Evolutionary conservation across 2,329 filamentous ascomycete species (phyloP).

Genomic region (Podosphaera aphanis): DNA sequence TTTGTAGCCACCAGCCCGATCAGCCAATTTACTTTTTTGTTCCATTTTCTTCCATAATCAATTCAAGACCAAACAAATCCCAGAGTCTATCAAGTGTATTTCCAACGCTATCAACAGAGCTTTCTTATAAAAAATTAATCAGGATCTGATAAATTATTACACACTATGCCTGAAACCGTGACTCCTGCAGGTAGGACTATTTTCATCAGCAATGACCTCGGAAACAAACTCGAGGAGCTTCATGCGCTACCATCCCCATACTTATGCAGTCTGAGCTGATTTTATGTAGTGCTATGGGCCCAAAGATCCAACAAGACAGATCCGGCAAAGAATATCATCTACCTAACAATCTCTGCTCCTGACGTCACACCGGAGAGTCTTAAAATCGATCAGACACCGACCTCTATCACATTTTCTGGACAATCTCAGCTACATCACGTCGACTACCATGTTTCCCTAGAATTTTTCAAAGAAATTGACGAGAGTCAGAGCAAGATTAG

Average conservation of each 20-base stretch:
- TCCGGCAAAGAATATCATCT: conserved; percentile 76
- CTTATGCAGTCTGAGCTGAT: background rate
- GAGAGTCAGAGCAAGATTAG: conserved; percentile 59
- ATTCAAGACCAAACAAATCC: too few species aligned
- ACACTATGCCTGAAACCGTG: too few species aligned
- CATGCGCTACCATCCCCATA: background rate
- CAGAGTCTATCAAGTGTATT: too few species aligned
- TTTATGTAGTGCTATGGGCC: conserved; percentile 65
- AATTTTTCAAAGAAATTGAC: conserved; percentile 64
- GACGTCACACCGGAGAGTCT: conserved; percentile 57
- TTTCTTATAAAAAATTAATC: too few species aligned
- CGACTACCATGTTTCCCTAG: conserved; percentile 65
- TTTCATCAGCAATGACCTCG: too few species aligned
- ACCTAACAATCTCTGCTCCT: conserved; percentile 70
- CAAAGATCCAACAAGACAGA: conserved; percentile 75
- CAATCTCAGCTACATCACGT: conserved; percentile 64
- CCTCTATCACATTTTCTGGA: conserved; percentile 57
- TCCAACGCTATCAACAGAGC: too few species aligned
- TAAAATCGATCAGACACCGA: conserved; percentile 64
- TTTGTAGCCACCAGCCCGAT: too few species aligned
- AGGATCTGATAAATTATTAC: too few species aligned
- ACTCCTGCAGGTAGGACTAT: too few species aligned
- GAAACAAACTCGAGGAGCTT: too few species aligned
- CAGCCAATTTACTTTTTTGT: too few species aligned
- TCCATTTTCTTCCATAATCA: too few species aligned